Evolutionary conservation across 2,329 filamentous ascomycete species (phyloP), one percentile per base, ranked within the genome.

Genomic region (Ceratocystis ficicola): DNA sequence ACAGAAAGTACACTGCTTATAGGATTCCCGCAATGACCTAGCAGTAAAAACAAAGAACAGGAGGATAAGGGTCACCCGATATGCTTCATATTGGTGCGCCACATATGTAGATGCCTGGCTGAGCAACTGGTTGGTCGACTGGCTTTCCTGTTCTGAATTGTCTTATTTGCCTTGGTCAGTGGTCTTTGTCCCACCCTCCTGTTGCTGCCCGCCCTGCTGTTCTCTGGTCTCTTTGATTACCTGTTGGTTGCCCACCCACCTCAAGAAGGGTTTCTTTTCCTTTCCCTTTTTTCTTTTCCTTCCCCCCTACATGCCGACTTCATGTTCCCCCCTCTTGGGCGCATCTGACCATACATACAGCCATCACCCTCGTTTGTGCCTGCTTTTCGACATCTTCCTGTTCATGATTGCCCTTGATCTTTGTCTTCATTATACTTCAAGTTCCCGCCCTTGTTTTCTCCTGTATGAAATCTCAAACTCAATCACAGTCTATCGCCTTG

Each of bases 111-210:
- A 41, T 41, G 36, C 36, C 36, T 12, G 36, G 1, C 36, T 15
- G 36, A 41, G 36, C 36, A 32, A 44, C n/a, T 63, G 61, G 61
- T 32, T 63, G 60, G 36, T 25, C 46, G 60, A 41, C 41, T 63
- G 36, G 6, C 20, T 63, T n/a, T 50, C 44, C 15, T 63, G 36
- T 48, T 46, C 20, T 63, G 52, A 57, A 30, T n/a, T 59, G 55
- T 59, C 25, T 59, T 59, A 59, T 59, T 59, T 30, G 55, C 55
- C 15, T n/a, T 32, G 20, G 55, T 25, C 12, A 15, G 55, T 32
- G 25, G 15, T 36, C 30, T 59, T n/a, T 36, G 55, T 32, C 55
- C 36, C 28, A 36, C 55, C 55, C 7, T 52, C 48, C 36, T 59
- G 25, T 59, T 59, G 28, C 55, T 36, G 55, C n/a, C 30, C 55